phyloP scores from a whole-genome alignment of 768 basidiomycete species.

The Leucocoprinus sp. region DNA sequence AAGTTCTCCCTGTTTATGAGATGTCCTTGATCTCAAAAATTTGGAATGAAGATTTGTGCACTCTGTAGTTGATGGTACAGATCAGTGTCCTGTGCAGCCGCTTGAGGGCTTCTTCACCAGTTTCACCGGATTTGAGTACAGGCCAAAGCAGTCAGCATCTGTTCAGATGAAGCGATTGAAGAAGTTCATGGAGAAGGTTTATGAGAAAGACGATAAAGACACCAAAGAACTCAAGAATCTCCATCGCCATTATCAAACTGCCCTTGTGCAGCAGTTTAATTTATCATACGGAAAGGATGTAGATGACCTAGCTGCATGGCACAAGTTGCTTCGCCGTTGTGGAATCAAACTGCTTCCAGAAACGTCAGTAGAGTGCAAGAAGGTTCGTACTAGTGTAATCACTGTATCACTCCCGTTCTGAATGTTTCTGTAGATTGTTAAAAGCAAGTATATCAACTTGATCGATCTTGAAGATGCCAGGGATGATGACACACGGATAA shows the following conservation, averaged over 20 bases:
- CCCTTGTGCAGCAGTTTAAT: slow-evolving; percentile 8
- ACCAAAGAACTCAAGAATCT: background rate
- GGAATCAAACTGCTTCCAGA: background rate
- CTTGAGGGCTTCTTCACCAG: background rate
- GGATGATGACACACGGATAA: background rate
- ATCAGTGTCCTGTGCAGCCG: background rate
- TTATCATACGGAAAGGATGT: background rate
- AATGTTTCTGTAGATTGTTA: background rate
- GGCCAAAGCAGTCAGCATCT: background rate
- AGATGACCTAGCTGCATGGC: slow-evolving; percentile 3
- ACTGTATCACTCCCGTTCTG: background rate
- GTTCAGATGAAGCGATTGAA: background rate
- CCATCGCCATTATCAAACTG: background rate
- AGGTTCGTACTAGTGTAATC: background rate
- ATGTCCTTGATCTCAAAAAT: too few relatives aligned
- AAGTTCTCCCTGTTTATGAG: too few relatives aligned
- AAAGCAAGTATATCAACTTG: slow-evolving; percentile 11
- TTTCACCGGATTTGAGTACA: background rate
- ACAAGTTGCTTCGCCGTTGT: slow-evolving; percentile 1
- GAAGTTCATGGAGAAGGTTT: background rate
- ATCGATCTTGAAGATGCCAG: slow-evolving; percentile 9
- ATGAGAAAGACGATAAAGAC: background rate
- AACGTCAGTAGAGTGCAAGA: background rate
- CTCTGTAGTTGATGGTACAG: too few relatives aligned
- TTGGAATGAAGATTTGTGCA: too few relatives aligned